A percentile compares a stretch with the other conserved stretches of the same genome.
phyloP scores from a whole-genome alignment of 768 basidiomycete genomes.

The Guyanaporus albipodus region DNA sequence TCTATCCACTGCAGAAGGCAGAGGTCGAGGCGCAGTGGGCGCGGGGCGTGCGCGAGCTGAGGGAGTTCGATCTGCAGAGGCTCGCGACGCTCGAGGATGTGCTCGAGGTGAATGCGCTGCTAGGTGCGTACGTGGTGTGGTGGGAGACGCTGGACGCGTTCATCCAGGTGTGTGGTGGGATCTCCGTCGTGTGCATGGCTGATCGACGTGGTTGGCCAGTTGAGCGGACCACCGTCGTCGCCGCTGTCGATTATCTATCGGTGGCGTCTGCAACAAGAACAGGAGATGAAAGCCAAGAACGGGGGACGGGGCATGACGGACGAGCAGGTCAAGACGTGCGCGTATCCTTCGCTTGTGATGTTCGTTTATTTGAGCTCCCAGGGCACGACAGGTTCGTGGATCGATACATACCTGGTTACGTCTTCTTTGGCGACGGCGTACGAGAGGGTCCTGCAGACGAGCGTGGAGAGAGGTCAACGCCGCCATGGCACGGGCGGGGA shows the following conservation, averaged over 20 bases:
- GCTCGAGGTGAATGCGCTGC: conserved; percentile 54
- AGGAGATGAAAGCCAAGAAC: conserved; percentile 78
- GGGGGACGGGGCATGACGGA: conserved; percentile 90
- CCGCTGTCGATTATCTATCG: conserved; percentile 62
- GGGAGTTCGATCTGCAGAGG: conserved; percentile 30
- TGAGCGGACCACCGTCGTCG: too few species aligned
- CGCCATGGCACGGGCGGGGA: conserved; percentile 46
- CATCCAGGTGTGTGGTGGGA: conserved; percentile 48
- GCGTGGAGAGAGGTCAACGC: conserved; percentile 14
- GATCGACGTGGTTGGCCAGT: too few species aligned
- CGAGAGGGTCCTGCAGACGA: conserved; percentile 27
- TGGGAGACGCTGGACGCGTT: conserved; percentile 74
- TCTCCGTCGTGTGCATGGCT: background rate
- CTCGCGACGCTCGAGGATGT: conserved; percentile 51
- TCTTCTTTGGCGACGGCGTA: conserved; percentile 73
- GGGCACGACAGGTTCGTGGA: conserved; percentile 70
- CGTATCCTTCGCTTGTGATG: background rate
- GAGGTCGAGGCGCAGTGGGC: conserved; percentile 56
- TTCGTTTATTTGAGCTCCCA: background rate
- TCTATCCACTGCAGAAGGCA: conserved; percentile 53
- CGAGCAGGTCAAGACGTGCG: conserved; percentile 58
- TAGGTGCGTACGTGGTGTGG: conserved; percentile 57
- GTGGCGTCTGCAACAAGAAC: conserved; percentile 91
- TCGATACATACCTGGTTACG: conserved; percentile 91
- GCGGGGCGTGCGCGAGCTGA: conserved; percentile 20